These are phyloP conservation scores for Cynanchum wilfordii DNA, from an alignment of 257 asterid genomes.

Conservation along the genomic window DNA sequence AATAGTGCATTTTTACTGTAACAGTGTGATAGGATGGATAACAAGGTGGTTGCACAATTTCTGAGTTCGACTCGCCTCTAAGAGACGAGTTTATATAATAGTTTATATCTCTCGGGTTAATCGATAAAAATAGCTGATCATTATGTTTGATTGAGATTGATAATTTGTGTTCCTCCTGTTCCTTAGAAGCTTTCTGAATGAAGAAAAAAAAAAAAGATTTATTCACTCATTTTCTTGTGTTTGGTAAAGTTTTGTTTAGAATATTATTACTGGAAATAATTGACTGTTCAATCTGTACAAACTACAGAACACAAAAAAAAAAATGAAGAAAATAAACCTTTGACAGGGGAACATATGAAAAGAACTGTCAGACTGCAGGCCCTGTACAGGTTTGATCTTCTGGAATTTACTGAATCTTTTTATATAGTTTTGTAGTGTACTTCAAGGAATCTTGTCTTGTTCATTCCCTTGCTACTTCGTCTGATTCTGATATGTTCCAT, in stretches of 20 bases:
- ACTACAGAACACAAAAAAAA: background rate
- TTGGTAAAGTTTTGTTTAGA: too few relatives aligned
- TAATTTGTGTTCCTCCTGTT: too few relatives aligned
- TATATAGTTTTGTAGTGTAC: background rate
- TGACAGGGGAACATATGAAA: background rate
- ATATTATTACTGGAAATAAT: background rate
- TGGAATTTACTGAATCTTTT: background rate
- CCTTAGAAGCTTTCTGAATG: too few relatives aligned
- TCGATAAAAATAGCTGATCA: too few relatives aligned
- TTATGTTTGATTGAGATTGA: too few relatives aligned
- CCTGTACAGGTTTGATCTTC: background rate
- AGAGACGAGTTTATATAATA: too few relatives aligned
- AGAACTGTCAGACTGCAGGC: background rate
- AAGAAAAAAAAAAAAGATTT: too few relatives aligned
- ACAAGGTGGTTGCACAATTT: too few relatives aligned
- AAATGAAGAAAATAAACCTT: background rate
- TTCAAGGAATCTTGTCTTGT: background rate
- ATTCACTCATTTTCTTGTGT: too few relatives aligned
- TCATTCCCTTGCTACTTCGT: background rate
- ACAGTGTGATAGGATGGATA: too few relatives aligned
- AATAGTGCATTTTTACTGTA: background rate
- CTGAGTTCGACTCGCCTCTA: too few relatives aligned
- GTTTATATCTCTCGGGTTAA: too few relatives aligned
- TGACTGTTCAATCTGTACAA: background rate
- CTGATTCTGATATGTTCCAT: background rate